Base-by-base conservation (phyloP, 1,284 basidiomycete species). In the Ganoderma leucocontextum region DNA sequence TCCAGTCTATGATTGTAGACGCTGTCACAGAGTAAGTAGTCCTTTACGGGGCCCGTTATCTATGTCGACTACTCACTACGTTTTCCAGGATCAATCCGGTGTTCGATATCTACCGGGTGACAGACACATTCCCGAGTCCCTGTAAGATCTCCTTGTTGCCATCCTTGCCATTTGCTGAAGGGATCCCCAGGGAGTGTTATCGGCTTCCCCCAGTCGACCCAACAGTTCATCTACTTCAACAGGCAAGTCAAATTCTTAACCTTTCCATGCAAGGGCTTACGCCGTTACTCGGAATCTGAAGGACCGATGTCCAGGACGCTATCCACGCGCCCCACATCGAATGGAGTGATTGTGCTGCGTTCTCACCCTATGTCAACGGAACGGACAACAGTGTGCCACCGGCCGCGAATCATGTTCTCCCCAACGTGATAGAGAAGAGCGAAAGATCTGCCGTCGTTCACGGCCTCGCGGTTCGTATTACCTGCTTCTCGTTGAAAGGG, bases 281-380 rank as follows among this genome's bases (percentile, higher is more conserved):
- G 1, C 22, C 5, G 12, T 29, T 4, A n/a, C 61, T 25, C 10
- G 7, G 29, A n/a, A 17, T 17, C 8, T 39, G 12, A 5, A n/a
- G 13, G 29, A 25, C 36, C 36, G 69, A 86, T 82, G 87, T 90
- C 2, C 87, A 89, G 82, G 80, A 85, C 68, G 87, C 86, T 0
- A 86, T 89, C 49, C 88, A 89, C 71, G 89, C 88, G 2, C 87
- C 88, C n/a, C 84, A 86, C 71, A 84, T 88, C 65, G 76, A 75
- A 36, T 90, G 88, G 88, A 75, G 78, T 19, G 75, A 77, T 36
- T 90, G 89, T 73, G 70, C 55, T 12, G 55, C 13, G 17, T 10
- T 17, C 7, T 3, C 6, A 4, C 25, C 17, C n/a, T 58, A 58
- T 19, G 55, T 58, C 4, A 19, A 33, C 55, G 9, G 6, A 12